Evolutionary conservation across 495 filamentous ascomycete genomes (phyloP).

Genomic region (Hypoxylon lienhwacheense): DNA sequence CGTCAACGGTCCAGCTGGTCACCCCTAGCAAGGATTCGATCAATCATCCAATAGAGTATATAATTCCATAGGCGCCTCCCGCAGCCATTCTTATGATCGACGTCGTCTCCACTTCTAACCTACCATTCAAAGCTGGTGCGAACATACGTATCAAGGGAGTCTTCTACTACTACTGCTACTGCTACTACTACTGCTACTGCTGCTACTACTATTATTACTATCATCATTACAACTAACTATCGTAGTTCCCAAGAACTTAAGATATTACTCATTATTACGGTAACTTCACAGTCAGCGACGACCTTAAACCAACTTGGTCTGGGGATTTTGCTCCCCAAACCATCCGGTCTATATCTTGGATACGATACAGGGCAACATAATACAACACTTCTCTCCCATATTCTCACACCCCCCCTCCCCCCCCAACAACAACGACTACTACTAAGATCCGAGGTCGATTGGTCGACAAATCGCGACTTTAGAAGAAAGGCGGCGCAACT

Average conservation of each 20-base stretch:
- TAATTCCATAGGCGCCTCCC: conserved; percentile 38
- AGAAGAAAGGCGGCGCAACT: no score
- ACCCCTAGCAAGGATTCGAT: conserved; percentile 23
- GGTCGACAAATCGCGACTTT: not conserved
- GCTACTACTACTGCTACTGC: no score
- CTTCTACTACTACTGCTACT: not conserved
- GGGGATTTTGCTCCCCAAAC: conserved; percentile 18
- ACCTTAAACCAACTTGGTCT: conserved; percentile 11
- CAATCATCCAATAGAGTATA: conserved; percentile 35
- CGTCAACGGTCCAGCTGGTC: conserved; percentile 5
- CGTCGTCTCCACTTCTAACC: conserved; percentile 38
- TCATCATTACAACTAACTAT: no score
- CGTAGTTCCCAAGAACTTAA: not conserved
- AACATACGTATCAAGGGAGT: conserved; percentile 26
- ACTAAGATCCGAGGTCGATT: conserved; percentile 1
- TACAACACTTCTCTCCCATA: not conserved
- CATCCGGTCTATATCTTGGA: not conserved
- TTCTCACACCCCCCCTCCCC: not conserved
- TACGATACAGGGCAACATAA: no score
- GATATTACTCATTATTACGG: no score
- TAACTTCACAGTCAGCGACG: not conserved
- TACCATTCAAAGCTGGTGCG: conserved; percentile 17
- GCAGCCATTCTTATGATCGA: conserved; percentile 34
- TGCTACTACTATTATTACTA: no score
- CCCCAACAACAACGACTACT: not conserved